phyloP scores from a whole-genome alignment of 805 yeast species.

The Candida dajiaensis region DNA sequence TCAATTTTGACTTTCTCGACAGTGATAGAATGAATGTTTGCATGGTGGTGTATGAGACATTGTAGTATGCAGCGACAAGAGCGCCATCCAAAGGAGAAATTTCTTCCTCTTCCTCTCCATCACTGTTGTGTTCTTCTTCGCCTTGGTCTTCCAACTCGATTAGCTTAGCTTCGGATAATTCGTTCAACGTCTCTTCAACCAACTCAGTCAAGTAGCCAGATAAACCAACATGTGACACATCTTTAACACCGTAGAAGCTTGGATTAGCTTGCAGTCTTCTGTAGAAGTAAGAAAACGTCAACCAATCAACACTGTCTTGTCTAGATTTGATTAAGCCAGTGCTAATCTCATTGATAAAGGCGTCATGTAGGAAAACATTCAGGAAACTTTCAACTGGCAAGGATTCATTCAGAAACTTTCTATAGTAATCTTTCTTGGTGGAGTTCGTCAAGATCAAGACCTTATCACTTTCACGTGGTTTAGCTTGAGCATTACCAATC shows the following conservation, averaged over 20 bases:
- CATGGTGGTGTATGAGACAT: slow-evolving; percentile 61
- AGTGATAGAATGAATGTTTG: slow-evolving; percentile 48
- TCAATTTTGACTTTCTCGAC: slow-evolving; percentile 49
- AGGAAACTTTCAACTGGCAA: slow-evolving; percentile 81
- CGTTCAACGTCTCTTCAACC: slow-evolving; percentile 65
- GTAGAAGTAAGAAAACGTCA: slow-evolving; percentile 79
- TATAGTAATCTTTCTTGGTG: slow-evolving; percentile 55
- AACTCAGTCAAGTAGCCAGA: slow-evolving; percentile 81
- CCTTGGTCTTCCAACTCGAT: slow-evolving; percentile 47
- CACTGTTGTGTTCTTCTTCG: slow-evolving; percentile 29
- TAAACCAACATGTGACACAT: slow-evolving; percentile 57
- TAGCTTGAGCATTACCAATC: slow-evolving; percentile 39
- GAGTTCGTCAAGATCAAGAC: slow-evolving; percentile 54
- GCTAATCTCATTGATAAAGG: slow-evolving; percentile 68
- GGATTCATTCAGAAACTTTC: slow-evolving; percentile 64
- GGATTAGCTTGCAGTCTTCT: slow-evolving; percentile 80
- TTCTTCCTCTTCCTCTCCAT: slow-evolving; percentile 18
- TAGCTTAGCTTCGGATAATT: slow-evolving; percentile 53
- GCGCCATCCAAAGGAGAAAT: slow-evolving; percentile 65
- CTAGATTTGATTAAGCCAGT: slow-evolving; percentile 54
- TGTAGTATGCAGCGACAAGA: slow-evolving; percentile 69
- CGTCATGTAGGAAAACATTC: slow-evolving; percentile 54
- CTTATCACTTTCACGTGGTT: slow-evolving; percentile 29
- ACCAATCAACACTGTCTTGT: slow-evolving; percentile 89
- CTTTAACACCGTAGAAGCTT: slow-evolving; percentile 76